Base-by-base conservation (phyloP, 2,329 filamentous ascomycete genomes). In the Cordyceps fumosorosea region DNA sequence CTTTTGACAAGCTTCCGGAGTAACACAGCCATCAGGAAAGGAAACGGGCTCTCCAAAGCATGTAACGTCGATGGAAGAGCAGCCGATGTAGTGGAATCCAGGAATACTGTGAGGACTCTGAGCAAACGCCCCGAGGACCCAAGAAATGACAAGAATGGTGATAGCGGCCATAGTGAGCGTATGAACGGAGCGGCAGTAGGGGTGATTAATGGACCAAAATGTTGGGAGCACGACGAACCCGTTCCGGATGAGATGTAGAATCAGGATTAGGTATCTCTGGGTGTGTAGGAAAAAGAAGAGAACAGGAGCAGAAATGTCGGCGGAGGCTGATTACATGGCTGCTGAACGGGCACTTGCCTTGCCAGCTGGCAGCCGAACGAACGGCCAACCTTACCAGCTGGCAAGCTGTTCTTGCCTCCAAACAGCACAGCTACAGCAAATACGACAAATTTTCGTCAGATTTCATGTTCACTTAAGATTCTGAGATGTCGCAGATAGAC, bases 71-170 rank as follows among this genome's bases (percentile, higher is more conserved):
- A 73, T 62, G n/a, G 61, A 62, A 20, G 69, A 67, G 54, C 71
- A 73, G 51, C 70, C 71, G 6, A 66, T 64, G 52, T 71, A 71
- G 7, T 65, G 62, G 51, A 69, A 72, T 1, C 67, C 63, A 29
- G 66, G 64, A 12, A 67, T 66, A 42, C 48, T 60, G 40, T 63
- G 60, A 51, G 64, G 34, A 52, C 45, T 64, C 64, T 22, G 68
- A 68, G 42, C 57, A 48, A 60, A 52, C n/a, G 53, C 62, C 40
- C 48, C 44, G 37, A 60, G 48, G 26, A 60, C 52, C 32, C 53
- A 59, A 52, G 58, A 50, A 56, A 64, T 53, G 57, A 51, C 55
- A 37, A 65, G 47, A 42, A 65, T 53, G 54, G 55, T 34, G 42
- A 58, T 56, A 60, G 57, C 52, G 45, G 44, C n/a, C 62, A 64